These are phyloP conservation scores for Penicillium corylophilum DNA, from an alignment of 2,329 filamentous ascomycete species.

Conservation along the genomic window DNA sequence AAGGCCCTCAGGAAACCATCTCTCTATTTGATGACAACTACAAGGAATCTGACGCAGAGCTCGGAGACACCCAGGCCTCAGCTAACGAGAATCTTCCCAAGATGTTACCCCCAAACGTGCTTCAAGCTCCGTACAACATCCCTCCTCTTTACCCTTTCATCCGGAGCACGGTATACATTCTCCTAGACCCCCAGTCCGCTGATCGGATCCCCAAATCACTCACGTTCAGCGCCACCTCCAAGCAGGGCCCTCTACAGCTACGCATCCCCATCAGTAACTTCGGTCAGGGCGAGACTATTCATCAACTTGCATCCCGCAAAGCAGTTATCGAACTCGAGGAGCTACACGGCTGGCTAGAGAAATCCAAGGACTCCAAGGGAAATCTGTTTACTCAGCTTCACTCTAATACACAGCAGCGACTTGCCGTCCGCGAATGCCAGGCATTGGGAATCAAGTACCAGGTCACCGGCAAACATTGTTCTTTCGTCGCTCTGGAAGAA, in stretches of 20 bases:
- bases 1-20: constrained; percentile 45
- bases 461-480: constrained; percentile 68
- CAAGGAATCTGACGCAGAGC: constrained; percentile 44
- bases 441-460: constrained; percentile 65
- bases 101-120: constrained; percentile 54
- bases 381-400: constrained; percentile 49
- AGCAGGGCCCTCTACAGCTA: constrained; percentile 60
- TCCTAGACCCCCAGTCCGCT: constrained; percentile 56
- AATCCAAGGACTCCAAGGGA: constrained; percentile 50
- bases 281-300: constrained; percentile 56
- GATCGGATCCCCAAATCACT: constrained; percentile 55
- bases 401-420: constrained; percentile 54
- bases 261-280: constrained; percentile 61
- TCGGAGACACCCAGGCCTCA: constrained; percentile 42
- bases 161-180: constrained; percentile 64
- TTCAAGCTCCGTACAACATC: constrained; percentile 65
- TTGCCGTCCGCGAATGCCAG: constrained; percentile 66
- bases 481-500: constrained; percentile 66
- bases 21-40: constrained; percentile 59
- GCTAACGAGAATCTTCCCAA: constrained; percentile 44
- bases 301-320: constrained; percentile 69
- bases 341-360: constrained; percentile 63
- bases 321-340: constrained; percentile 69
- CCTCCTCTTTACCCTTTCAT: constrained; percentile 67
- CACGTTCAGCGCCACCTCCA: constrained; percentile 57